phyloP scores from a whole-genome alignment of 768 basidiomycete genomes.

The Kwoniella botswanensis region DNA sequence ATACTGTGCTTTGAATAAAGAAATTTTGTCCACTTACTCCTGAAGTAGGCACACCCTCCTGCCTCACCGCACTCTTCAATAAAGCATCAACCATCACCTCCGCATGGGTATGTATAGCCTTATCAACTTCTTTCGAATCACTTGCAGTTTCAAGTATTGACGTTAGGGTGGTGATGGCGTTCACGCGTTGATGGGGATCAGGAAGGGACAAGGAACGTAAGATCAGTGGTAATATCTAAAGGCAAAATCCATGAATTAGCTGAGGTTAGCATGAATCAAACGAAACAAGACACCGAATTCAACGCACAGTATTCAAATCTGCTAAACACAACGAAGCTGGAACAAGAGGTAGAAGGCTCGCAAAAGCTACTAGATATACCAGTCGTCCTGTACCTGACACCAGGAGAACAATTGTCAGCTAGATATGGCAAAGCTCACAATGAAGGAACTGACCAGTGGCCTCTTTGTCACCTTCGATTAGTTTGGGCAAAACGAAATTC shows the following conservation, averaged over 20 bases:
- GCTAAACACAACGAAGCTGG: conserved; percentile 75
- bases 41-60: conserved; percentile 28
- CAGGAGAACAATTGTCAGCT: conserved; percentile 1
- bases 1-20: background rate
- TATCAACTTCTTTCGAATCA: conserved; percentile 45
- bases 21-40: conserved; percentile 27
- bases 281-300: background rate
- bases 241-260: conserved; percentile 7
- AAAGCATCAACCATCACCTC: conserved; percentile 72
- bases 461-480: conserved; percentile 71
- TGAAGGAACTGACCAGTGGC: conserved; percentile 62
- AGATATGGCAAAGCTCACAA: background rate
- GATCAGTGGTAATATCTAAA: conserved; percentile 83
- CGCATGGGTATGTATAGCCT: conserved; percentile 70
- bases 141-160: conserved; percentile 69
- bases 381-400: conserved; percentile 55
- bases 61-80: conserved; percentile 65
- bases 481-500: conserved; percentile 70
- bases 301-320: conserved; percentile 65
- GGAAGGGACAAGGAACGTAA: conserved; percentile 81
- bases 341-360: conserved; percentile 76
- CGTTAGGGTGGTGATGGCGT: conserved; percentile 79
- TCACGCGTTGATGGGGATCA: conserved; percentile 72
- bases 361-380: conserved; percentile 82
- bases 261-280: background rate